phyloP scores from a whole-genome alignment of 805 yeast species.

The Wickerhamomyces bovis region DNA sequence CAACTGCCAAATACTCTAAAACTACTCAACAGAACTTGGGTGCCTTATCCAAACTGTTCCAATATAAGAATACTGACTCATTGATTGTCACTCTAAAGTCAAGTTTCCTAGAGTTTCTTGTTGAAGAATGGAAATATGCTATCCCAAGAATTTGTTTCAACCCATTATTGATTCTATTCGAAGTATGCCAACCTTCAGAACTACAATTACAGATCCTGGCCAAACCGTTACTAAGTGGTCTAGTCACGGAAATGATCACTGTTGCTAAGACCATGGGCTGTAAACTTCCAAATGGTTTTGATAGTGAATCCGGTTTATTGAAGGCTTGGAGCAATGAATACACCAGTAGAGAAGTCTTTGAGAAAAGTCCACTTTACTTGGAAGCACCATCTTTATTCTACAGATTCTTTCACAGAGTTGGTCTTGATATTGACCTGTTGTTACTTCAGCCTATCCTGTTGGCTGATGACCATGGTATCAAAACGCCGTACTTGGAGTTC shows the following conservation, averaged over 20 bases:
- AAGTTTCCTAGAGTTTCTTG: constrained; percentile 51
- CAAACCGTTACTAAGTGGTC: constrained; percentile 78
- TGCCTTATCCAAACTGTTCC: constrained; percentile 29
- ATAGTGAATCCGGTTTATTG: constrained; percentile 55
- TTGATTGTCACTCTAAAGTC: constrained; percentile 35
- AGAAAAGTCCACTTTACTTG: constrained; percentile 23
- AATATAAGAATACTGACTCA: constrained; percentile 34
- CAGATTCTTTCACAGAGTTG: constrained; percentile 52
- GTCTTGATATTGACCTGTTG: constrained; percentile 65
- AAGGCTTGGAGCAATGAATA: constrained; percentile 45
- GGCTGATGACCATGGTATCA: constrained; percentile 83
- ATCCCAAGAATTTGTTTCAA: constrained; percentile 73
- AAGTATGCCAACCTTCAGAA: constrained; percentile 54
- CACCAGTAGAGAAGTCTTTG: constrained; percentile 23
- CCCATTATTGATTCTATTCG: constrained; percentile 70
- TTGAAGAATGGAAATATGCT: constrained; percentile 82
- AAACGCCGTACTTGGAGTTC: constrained; percentile 88
- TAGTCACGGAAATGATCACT: constrained; percentile 66
- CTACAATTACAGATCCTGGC: constrained; percentile 67
- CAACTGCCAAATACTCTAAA: constrained; percentile 33
- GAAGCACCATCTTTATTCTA: constrained; percentile 59
- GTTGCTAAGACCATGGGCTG: constrained; percentile 76
- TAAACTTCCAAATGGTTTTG: constrained; percentile 61
- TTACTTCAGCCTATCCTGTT: constrained; percentile 80
- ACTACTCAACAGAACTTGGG: constrained; percentile 29